Base-by-base conservation (phyloP, 2,329 filamentous ascomycete genomes). In the Aspergillus ustus region DNA sequence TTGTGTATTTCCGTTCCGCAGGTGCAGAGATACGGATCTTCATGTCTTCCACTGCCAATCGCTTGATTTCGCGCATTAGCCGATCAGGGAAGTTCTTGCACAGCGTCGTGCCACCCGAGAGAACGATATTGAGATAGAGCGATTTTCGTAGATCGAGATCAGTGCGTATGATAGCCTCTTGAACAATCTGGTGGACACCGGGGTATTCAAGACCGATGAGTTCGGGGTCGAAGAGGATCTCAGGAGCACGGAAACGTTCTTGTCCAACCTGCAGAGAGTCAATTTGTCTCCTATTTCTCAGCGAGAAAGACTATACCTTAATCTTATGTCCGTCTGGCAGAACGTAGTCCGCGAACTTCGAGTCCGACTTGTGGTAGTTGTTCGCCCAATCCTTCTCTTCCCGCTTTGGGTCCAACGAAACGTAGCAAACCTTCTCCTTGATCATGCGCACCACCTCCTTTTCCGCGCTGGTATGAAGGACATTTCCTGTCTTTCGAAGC, bases 11-110 rank as follows among this genome's bases (percentile, higher is more conserved):
- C 68, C 95, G 87, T 83, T 99, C 95, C 6, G 95, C 94, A 59
- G 95, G 95, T 57, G 95, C 95, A 81, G 96, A 97, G 75, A 99
- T 99, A 84, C 97, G 97, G 82, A 99, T 98, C 73, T 93, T 89
- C 94, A 97, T 99, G 77, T 99, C 95, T 84, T 97, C 97, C 70
- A 98, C 93, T 11, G 95, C 95, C 71, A 98, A 82, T 75, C 90
- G 86, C 81, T 97, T 95, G 68, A 98, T 90, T 81, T 99, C 95
- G 69, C 91, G 89, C 74, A 99, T 83, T 70, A 99, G 82, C 55
- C 95, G 87, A 79, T 98, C 95, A 60, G 94, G 94, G 75, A 99
- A 99, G 49, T 95, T 95, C 81, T 95, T 97, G 70, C 93, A 98
- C 74, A 99, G 83, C 28, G 95, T 99, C 73, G 93, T 96, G 57